These are phyloP conservation scores for Symmetrospora coprosmae DNA, from an alignment of 768 basidiomycete species.

Conservation along the genomic window DNA sequence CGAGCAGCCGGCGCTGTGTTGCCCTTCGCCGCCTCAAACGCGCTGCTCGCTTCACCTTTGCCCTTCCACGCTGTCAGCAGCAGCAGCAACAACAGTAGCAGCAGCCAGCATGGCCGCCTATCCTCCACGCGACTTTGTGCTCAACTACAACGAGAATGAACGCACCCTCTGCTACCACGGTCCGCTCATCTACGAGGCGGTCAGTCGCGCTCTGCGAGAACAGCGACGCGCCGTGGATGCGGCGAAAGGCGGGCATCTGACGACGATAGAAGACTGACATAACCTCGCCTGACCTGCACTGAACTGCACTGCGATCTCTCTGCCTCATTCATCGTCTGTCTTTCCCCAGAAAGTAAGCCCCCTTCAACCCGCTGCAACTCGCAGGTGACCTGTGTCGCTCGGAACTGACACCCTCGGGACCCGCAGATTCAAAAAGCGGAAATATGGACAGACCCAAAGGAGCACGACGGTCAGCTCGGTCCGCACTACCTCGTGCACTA, in stretches of 20 bases:
- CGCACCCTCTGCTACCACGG: slow-evolving; percentile 15
- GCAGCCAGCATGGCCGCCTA: too few relatives aligned
- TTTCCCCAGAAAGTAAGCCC: neutral
- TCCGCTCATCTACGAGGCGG: slow-evolving; percentile 20
- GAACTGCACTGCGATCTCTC: neutral
- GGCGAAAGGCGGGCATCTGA: neutral
- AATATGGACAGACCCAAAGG: slow-evolving; percentile 17
- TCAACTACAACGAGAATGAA: slow-evolving; percentile 8
- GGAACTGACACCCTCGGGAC: neutral
- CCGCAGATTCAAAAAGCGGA: slow-evolving; percentile 11
- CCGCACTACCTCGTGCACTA: slow-evolving; percentile 92
- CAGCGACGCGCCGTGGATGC: neutral
- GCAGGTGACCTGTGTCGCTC: neutral
- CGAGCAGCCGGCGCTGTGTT: too few relatives aligned
- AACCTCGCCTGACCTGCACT: neutral
- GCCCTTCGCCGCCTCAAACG: too few relatives aligned
- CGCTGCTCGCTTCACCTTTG: too few relatives aligned
- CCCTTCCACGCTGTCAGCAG: too few relatives aligned
- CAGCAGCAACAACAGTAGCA: too few relatives aligned
- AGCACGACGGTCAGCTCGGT: slow-evolving; percentile 39
- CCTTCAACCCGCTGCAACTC: neutral
- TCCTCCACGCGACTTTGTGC: too few relatives aligned
- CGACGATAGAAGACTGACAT: neutral
- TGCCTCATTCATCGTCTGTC: neutral
- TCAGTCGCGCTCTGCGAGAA: neutral